These are phyloP conservation scores for Phytophthora litchii DNA, from an alignment of 352 stramenopile genomes.

Conservation along the genomic window DNA sequence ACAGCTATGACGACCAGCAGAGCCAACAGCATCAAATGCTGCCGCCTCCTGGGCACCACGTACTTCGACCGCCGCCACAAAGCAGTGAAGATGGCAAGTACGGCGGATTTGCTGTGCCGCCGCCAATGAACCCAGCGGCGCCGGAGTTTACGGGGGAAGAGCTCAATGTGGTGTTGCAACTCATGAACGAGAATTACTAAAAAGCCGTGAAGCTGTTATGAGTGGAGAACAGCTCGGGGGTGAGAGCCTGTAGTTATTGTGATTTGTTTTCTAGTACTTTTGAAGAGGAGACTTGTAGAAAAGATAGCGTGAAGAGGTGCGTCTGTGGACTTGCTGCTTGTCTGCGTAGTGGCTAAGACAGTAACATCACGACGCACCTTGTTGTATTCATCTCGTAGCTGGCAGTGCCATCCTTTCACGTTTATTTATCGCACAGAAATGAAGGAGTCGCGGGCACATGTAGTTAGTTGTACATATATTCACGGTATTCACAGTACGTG, in stretches of 20 bases:
- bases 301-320: conserved; percentile 14
- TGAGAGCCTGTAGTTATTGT: conserved; percentile 21
- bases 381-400: conserved; percentile 12
- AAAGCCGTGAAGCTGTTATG: conserved; percentile 10
- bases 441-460: too few relatives aligned
- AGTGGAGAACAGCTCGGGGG: not conserved
- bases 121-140: conserved; percentile 69
- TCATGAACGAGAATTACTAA: conserved; percentile 80
- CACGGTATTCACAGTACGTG: conserved; percentile 1
- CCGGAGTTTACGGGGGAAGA: conserved; percentile 81
- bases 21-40: conserved; percentile 38
- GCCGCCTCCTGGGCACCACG: conserved; percentile 40
- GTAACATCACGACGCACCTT: conserved; percentile 13
- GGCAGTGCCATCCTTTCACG: conserved; percentile 2
- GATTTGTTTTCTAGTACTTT: conserved; percentile 32
- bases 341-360: conserved; percentile 9
- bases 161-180: conserved; percentile 75
- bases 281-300: conserved; percentile 22
- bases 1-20: conserved; percentile 33
- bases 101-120: conserved; percentile 52
- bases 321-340: conserved; percentile 9
- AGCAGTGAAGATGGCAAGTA: conserved; percentile 50
- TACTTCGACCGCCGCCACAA: conserved; percentile 65
- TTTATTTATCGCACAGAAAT: conserved; percentile 23
- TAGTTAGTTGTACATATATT: conserved; percentile 15